These are phyloP conservation scores for Coemansia sp. DNA, from an alignment of 192 early-diverging fungal genomes.

Conservation along the genomic window DNA sequence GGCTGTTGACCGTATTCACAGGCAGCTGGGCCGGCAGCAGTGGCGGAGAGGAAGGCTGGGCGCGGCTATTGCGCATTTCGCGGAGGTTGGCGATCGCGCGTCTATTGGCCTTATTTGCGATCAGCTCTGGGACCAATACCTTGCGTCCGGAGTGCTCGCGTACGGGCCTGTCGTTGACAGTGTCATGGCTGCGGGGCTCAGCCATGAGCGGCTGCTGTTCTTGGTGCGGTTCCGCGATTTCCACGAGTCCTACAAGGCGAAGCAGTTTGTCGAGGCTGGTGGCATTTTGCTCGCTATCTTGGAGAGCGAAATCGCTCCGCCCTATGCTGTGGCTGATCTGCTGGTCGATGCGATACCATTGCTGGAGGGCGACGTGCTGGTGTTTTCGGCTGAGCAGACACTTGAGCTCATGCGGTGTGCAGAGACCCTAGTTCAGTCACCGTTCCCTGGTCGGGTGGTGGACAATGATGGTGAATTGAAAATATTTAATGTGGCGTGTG, in stretches of 20 bases:
- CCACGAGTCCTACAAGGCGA: constrained; percentile 55
- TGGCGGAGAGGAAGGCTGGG: constrained; percentile 61
- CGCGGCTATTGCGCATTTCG: constrained; percentile 68
- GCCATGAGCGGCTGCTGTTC: constrained; percentile 59
- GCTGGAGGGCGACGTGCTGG: constrained; percentile 61
- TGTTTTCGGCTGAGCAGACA: constrained; percentile 64
- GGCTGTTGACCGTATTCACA: constrained; percentile 46
- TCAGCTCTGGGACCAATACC: constrained; percentile 59
- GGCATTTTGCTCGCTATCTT: constrained; percentile 56
- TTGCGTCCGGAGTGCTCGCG: constrained; percentile 51
- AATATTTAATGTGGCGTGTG: constrained; percentile 47
- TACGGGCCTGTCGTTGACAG: constrained; percentile 55
- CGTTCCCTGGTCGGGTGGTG: neutral
- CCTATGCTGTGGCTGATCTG: constrained; percentile 54
- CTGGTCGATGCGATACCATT: constrained; percentile 68
- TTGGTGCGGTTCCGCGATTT: constrained; percentile 65
- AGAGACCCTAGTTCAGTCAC: constrained; percentile 54
- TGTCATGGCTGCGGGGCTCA: constrained; percentile 18
- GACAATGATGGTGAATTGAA: constrained; percentile 25
- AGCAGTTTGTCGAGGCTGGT: constrained; percentile 45
- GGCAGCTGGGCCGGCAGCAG: constrained; percentile 57
- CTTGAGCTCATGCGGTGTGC: constrained; percentile 69
- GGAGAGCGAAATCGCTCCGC: constrained; percentile 57
- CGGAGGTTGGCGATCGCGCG: constrained; percentile 53
- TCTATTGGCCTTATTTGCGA: constrained; percentile 62